Conservation (phyloP, 2,329 filamentous ascomycete genomes). For the Beauveria asiatica region DNA sequence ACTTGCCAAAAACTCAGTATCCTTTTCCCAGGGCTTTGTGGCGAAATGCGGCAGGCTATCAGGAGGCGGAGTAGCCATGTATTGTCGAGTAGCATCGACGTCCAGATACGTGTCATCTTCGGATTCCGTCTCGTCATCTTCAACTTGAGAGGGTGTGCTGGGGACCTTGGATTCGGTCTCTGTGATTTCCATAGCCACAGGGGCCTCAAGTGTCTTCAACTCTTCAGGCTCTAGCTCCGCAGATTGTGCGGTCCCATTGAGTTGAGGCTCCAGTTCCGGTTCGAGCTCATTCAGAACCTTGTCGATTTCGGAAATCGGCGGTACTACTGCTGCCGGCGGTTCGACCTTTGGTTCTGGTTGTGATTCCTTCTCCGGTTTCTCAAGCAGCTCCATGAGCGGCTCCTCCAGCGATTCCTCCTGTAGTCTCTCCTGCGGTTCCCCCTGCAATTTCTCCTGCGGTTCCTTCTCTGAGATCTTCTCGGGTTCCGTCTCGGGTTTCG, state of each 20-base stretch:
- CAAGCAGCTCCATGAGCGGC: background rate
- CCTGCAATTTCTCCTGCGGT: background rate
- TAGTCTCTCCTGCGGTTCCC: background rate
- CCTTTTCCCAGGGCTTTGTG: conserved; percentile 39
- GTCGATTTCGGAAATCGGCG: background rate
- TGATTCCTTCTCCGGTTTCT: background rate
- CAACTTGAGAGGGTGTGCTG: conserved; percentile 40
- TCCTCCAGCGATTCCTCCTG: background rate
- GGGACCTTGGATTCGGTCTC: conserved; percentile 27
- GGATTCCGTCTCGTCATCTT: conserved; percentile 45
- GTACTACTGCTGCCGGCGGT: background rate
- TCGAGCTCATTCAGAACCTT: background rate
- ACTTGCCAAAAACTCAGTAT: conserved; percentile 35
- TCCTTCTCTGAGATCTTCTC: background rate
- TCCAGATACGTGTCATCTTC: conserved; percentile 44
- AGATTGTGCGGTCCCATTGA: background rate
- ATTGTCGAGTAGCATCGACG: conserved; percentile 40
- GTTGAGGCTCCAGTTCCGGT: background rate
- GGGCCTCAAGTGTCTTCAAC: background rate
- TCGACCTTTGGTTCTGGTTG: background rate
- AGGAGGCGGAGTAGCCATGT: conserved; percentile 45
- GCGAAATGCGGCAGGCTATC: conserved; percentile 43
- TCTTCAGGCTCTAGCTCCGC: background rate
- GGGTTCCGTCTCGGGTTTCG: background rate
- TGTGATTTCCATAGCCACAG: conserved; percentile 19